Evolutionary conservation across 805 yeast species (phyloP).

Genomic region (Blastobotrys chiropterorum): DNA sequence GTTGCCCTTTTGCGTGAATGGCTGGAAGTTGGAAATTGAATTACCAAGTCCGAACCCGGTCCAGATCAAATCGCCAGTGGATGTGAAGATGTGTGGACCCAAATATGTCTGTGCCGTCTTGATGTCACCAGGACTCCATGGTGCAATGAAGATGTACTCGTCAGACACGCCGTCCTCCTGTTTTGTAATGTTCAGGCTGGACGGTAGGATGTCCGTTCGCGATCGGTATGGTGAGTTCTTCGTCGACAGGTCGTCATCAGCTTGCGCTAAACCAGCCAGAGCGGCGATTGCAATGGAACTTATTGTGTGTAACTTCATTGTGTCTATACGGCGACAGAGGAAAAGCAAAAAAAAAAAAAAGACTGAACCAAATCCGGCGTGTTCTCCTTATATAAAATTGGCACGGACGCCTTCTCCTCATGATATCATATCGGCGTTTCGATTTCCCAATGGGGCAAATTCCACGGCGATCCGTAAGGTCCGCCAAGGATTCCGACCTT

Average conservation of each 20-base stretch:
- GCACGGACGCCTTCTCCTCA: neutral
- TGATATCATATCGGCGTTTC: neutral
- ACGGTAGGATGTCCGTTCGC: neutral
- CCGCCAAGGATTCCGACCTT: neutral
- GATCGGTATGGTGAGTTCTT: neutral
- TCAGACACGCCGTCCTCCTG: neutral
- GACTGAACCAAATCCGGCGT: neutral
- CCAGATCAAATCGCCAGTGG: neutral
- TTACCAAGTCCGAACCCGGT: slow-evolving; percentile 1
- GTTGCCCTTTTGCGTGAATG: neutral
- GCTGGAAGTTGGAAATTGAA: neutral
- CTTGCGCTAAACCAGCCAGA: neutral
- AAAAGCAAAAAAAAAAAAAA: no score
- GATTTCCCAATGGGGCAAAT: neutral
- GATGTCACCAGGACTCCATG: slow-evolving; percentile 1
- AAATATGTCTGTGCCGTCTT: neutral
- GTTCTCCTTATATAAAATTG: no score
- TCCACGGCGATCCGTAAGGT: neutral
- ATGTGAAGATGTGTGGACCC: neutral
- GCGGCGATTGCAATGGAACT: neutral
- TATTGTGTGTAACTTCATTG: neutral
- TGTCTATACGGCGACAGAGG: neutral
- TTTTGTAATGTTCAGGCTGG: neutral
- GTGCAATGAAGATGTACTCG: slow-evolving; percentile 1
- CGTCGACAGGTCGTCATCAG: neutral